Evolutionary conservation across 164 flowering plant species (phyloP), one percentile per base, ranked within the genome.

Genomic region (Dillenia suffruticosa): DNA sequence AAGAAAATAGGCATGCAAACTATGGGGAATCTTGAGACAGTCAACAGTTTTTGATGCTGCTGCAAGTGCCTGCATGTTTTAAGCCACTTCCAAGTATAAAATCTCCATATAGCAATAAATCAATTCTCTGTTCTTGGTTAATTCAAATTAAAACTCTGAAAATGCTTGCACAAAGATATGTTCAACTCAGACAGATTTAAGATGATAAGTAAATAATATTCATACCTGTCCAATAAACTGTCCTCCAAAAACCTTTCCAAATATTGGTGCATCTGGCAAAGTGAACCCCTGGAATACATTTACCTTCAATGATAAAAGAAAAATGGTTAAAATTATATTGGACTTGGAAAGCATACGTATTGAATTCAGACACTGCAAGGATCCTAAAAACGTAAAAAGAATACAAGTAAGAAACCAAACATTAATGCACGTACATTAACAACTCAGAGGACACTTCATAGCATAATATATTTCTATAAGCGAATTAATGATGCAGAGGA

Each of bases 21-120:
- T 90, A 63, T 95, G 95, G 53, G 84, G 82, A 74, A 87, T 59
- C 68, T 95, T 95, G 44, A 82, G 86, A 67, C 80, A 87, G 74
- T 90, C 97, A 70, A 95, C 91, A 65, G 97, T 89, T 73, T 95
- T 95, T 59, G 92, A 82, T 60, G 99, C 99, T 65, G 97, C 99
- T 64, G 97, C 96, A 61, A 90, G 70, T 53, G 97, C 99, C 99
- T 90, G 88, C 76, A 78, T 32, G 62, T 51, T 46, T 56, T 49
- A 45, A 55, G 9, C 15, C 16, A 26, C 7, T 55, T 61, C 22
- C 50, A 17, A 57, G 48, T 49, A 51, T 59, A 26, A 8, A 63
- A 44, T 50, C n/a, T 11, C n/a, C 51, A n/a, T 57, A 24, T 12
- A 52, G 45, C 22, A 43, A 17, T 22, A 44, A 51, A 45, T 51